Conservation (phyloP, 306 rosid species). For the Vigna unguiculata region DNA sequence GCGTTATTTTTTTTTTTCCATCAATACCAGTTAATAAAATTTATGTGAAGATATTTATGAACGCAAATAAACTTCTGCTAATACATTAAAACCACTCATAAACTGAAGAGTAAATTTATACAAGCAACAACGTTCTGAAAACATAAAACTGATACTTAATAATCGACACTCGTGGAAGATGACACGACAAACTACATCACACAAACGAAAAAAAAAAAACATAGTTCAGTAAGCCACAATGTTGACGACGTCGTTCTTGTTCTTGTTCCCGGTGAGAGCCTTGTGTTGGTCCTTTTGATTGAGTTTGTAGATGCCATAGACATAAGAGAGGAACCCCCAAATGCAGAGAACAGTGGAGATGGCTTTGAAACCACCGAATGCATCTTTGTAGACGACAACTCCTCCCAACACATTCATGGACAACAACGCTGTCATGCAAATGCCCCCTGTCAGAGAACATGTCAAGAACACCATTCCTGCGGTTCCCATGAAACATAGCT, state of each 20-base stretch:
- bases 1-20: no score
- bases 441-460: slow-evolving; percentile 70
- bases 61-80: background rate
- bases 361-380: slow-evolving; percentile 61
- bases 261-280: background rate
- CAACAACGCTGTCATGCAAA: slow-evolving; percentile 78
- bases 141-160: background rate
- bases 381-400: slow-evolving; percentile 61
- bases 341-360: slow-evolving; percentile 62
- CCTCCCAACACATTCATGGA: slow-evolving; percentile 78
- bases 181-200: background rate
- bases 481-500: slow-evolving; percentile 71
- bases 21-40: no score
- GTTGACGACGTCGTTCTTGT: slow-evolving; percentile 35
- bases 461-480: slow-evolving; percentile 84
- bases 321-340: slow-evolving; percentile 80
- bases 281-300: slow-evolving; percentile 35
- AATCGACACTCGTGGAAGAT: background rate
- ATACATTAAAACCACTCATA: background rate
- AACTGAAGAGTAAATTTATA: background rate
- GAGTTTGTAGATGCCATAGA: slow-evolving; percentile 59
- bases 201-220: background rate
- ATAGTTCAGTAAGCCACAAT: background rate
- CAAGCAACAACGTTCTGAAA: background rate
- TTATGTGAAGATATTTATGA: background rate